These are phyloP conservation scores for Stentor roeselii DNA, from an alignment of 73 alveolate species.

Conservation along the genomic window DNA sequence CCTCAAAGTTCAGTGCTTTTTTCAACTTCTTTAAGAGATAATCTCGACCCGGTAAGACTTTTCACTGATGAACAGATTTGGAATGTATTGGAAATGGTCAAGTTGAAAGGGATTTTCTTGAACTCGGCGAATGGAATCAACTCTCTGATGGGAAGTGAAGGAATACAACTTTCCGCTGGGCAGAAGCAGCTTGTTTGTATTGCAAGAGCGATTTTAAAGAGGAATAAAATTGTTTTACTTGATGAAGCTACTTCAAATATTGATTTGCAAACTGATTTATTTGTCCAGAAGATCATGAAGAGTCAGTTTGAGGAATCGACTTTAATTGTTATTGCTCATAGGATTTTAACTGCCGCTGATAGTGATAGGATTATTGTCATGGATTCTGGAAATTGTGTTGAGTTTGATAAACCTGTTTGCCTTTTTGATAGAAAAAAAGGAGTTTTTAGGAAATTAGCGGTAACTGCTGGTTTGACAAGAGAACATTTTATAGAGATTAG, in stretches of 20 bases:
- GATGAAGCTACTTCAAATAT: too few species aligned
- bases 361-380: conserved; percentile 73
- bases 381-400: conserved; percentile 64
- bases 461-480: too few species aligned
- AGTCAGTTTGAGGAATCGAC: conserved; percentile 69
- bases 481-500: too few species aligned
- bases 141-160: too few species aligned
- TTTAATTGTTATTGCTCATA: conserved; percentile 77
- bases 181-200: too few species aligned
- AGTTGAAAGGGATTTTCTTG: too few species aligned
- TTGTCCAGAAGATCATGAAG: conserved; percentile 60
- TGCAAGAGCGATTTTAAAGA: too few species aligned
- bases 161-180: too few species aligned
- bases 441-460: too few species aligned
- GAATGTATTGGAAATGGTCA: conserved; percentile 35
- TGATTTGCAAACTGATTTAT: conserved; percentile 79
- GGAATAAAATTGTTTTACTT: conserved; percentile 80
- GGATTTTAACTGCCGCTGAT: conserved; percentile 72
- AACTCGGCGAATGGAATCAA: too few species aligned
- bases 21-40: conserved; percentile 61
- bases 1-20: conserved; percentile 75
- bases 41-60: conserved; percentile 69
- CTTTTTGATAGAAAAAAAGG: too few species aligned
- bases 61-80: conserved; percentile 48
- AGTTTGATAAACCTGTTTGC: conserved; percentile 80